Evolutionary conservation across 192 early-diverging fungal species (phyloP).

Genomic region (Martensiomyces pterosporus): DNA sequence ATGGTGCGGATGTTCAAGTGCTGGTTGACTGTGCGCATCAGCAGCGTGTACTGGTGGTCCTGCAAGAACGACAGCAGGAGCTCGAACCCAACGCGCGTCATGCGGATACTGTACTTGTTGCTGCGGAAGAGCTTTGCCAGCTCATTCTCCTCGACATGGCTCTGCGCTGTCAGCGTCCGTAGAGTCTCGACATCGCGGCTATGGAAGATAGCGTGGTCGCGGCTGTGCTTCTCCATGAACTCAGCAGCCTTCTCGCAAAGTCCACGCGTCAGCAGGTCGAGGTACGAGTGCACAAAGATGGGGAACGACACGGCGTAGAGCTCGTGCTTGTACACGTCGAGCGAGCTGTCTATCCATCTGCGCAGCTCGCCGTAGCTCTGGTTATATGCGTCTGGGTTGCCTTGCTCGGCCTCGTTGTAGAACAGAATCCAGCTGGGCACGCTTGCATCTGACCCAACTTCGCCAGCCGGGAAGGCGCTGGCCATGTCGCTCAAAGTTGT

Average conservation of each 20-base stretch:
- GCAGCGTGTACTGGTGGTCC: slow-evolving; percentile 83
- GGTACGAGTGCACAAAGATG: slow-evolving; percentile 85
- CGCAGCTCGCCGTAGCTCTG: slow-evolving; percentile 72
- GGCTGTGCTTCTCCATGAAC: slow-evolving; percentile 73
- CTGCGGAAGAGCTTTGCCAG: slow-evolving; percentile 72
- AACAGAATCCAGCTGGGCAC: slow-evolving; percentile 62
- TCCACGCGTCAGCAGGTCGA: slow-evolving; percentile 69
- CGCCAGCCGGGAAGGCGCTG: slow-evolving; percentile 38
- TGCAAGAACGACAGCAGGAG: slow-evolving; percentile 88
- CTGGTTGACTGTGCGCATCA: slow-evolving; percentile 90
- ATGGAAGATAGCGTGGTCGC: slow-evolving; percentile 76
- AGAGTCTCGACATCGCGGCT: slow-evolving; percentile 67
- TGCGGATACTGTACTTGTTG: slow-evolving; percentile 80
- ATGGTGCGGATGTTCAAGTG: slow-evolving; percentile 70
- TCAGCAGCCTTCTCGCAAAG: slow-evolving; percentile 40
- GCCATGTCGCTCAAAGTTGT: slow-evolving; percentile 47
- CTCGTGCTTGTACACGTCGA: slow-evolving; percentile 94
- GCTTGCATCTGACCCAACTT: slow-evolving; percentile 52
- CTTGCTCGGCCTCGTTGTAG: slow-evolving; percentile 67
- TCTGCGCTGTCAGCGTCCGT: slow-evolving; percentile 61
- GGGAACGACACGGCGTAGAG: slow-evolving; percentile 81
- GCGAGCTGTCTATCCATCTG: slow-evolving; percentile 88
- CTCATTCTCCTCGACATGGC: slow-evolving; percentile 77
- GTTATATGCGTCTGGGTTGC: slow-evolving; percentile 80
- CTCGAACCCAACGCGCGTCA: slow-evolving; percentile 85